Evolutionary conservation across 805 yeast genomes (phyloP), one percentile per base, ranked within the genome.

Genomic region (Kodamaea leandrae): DNA sequence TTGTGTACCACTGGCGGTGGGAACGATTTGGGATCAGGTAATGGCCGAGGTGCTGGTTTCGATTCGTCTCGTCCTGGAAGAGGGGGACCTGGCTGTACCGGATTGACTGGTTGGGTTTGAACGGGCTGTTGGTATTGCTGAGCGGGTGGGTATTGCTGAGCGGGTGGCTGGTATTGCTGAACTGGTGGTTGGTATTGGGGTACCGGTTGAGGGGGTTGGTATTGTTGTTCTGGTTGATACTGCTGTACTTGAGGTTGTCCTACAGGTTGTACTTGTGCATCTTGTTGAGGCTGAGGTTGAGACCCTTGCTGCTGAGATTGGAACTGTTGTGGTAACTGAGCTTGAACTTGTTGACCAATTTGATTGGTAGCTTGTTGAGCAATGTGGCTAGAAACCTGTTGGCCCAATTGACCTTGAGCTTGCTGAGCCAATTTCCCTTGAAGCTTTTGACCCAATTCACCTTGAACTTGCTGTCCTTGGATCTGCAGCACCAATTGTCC

Each of bases 1-100:
- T 47, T 60, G 41, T 61, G 74, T 7, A 65, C 45, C 2, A 73
- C 73, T 3, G 75, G 75, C 4, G 75, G 72, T 0, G 71, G 64
- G 49, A 71, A 65, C 26, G 57, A 46, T 5, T 58, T 49, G 2
- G 69, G 62, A 39, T 68, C 73, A 1, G 68, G 66, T 4, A 60
- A 50, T 7, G 63, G 64, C 19, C 44, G 45, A 13, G 38, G 23
- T 24, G 20, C 18, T 12, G 24, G 25, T 4, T 7, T 10, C 0
- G 18, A 26, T 37, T 49, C 48, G 23, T 41, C 46, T 21, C 37
- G 30, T 20, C 8, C 12, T n/a, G n/a, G 32, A 13, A 10, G 18
- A 7, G 4, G 32, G 5, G 5, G 4, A 15, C 9, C 32, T 12
- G 30, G 38, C n/a, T 35, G 38, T 24, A 15, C 32, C 17, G 26